Percentiles rank a stretch among this genome's conserved stretches.
These are phyloP conservation scores for Peniophora sp. DNA, from an alignment of 1,284 basidiomycete genomes.

Conservation along the genomic window DNA sequence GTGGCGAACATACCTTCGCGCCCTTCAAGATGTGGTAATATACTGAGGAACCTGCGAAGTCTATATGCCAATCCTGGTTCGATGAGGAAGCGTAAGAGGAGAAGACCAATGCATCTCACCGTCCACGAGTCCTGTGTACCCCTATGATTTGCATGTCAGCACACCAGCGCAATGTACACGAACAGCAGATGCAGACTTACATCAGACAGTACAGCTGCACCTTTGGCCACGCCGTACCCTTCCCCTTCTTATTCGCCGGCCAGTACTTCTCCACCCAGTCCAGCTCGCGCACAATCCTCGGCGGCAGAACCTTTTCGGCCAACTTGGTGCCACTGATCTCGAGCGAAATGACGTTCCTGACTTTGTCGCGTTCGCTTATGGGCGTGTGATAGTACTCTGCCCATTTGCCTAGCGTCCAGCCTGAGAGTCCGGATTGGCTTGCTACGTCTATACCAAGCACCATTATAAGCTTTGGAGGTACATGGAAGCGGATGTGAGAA, in stretches of 20 bases:
- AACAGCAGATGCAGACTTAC: slow-evolving; percentile 24
- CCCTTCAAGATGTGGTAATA: slow-evolving; percentile 88
- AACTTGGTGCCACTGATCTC: slow-evolving; percentile 29
- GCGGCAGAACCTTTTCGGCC: slow-evolving; percentile 68
- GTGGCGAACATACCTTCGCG: slow-evolving; percentile 48
- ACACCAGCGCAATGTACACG: not conserved
- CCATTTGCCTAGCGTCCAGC: slow-evolving; percentile 90
- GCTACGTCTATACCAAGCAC: slow-evolving; percentile 82
- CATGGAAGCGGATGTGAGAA: no score
- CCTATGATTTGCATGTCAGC: not conserved
- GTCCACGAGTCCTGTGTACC: slow-evolving; percentile 82
- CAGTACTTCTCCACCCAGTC: slow-evolving; percentile 98
- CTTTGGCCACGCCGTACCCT: slow-evolving; percentile 78
- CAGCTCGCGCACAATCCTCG: slow-evolving; percentile 78
- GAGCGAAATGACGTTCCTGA: slow-evolving; percentile 37
- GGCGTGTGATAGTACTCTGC: slow-evolving; percentile 77
- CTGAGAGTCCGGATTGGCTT: slow-evolving; percentile 70
- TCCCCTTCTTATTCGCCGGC: slow-evolving; percentile 70
- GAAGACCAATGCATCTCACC: slow-evolving; percentile 34
- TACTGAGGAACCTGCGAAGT: slow-evolving; percentile 92
- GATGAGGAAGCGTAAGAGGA: slow-evolving; percentile 4
- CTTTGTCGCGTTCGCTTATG: slow-evolving; percentile 64
- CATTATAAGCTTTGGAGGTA: slow-evolving; percentile 3
- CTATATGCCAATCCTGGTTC: slow-evolving; percentile 92
- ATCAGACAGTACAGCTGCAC: slow-evolving; percentile 96